phyloP scores from a whole-genome alignment of 352 stramenopile genomes.

The Aphanomyces stellatus region DNA sequence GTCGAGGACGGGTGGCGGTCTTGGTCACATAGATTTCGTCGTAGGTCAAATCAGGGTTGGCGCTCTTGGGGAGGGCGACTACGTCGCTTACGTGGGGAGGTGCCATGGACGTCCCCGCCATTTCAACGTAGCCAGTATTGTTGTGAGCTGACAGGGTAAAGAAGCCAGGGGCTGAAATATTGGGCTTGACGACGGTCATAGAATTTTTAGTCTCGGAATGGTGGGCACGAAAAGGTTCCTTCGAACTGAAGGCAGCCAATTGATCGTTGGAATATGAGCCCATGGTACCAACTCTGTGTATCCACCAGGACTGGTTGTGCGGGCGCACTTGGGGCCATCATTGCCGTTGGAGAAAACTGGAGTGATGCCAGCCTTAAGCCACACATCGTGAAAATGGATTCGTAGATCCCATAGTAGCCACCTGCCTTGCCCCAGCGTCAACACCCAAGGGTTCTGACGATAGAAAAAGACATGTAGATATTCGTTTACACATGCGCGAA shows the following conservation, averaged over 20 bases:
- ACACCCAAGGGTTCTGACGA: no score
- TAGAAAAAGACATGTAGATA: no score
- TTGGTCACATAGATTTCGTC: slow-evolving; percentile 17
- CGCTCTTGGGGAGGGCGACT: slow-evolving; percentile 36
- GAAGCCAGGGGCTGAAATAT: slow-evolving; percentile 28
- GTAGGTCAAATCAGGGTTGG: slow-evolving; percentile 28
- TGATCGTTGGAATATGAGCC: slow-evolving; percentile 19
- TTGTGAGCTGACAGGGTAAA: slow-evolving; percentile 24
- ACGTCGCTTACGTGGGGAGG: slow-evolving; percentile 29
- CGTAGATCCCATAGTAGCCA: slow-evolving; percentile 22
- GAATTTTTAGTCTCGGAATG: no score
- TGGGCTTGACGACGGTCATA: slow-evolving; percentile 33
- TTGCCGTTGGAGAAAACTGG: slow-evolving; percentile 32
- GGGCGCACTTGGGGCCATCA: slow-evolving; percentile 24
- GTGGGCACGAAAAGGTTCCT: no score
- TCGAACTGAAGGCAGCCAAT: slow-evolving; percentile 28
- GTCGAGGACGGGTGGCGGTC: slow-evolving; percentile 12
- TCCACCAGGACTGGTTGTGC: slow-evolving; percentile 24
- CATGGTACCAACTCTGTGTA: slow-evolving; percentile 27
- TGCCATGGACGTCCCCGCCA: slow-evolving; percentile 31
- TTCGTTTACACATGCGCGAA: no score
- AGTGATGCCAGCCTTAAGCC: slow-evolving; percentile 29
- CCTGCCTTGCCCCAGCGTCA: slow-evolving; percentile 26
- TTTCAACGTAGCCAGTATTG: slow-evolving; percentile 21
- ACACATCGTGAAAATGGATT: slow-evolving; percentile 25